Evolutionary conservation across 2,329 filamentous ascomycete species (phyloP).

Genomic region (Cladosporium oxysporum): DNA sequence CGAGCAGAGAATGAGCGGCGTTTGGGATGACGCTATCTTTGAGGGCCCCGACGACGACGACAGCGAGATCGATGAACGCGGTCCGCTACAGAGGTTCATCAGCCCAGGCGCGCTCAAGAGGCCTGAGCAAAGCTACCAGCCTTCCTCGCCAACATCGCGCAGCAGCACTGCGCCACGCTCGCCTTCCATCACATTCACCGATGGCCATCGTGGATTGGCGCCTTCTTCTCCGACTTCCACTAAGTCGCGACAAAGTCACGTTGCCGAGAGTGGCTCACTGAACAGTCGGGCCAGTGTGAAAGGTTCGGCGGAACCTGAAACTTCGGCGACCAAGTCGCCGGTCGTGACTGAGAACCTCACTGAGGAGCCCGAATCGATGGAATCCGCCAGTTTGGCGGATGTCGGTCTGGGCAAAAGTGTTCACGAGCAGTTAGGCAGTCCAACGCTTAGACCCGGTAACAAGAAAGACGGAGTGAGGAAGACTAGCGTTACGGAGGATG

Average conservation of each 20-base stretch:
- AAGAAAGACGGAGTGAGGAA: not conserved
- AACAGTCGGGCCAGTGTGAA: slow-evolving; percentile 21
- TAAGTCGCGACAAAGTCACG: slow-evolving; percentile 21
- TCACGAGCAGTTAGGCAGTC: slow-evolving; percentile 29
- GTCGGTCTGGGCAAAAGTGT: slow-evolving; percentile 38
- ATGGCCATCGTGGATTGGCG: slow-evolving; percentile 43
- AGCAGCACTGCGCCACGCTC: slow-evolving; percentile 13
- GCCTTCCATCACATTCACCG: slow-evolving; percentile 26
- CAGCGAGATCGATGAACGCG: slow-evolving; percentile 43
- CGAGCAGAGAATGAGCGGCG: slow-evolving; percentile 41
- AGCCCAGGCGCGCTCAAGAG: slow-evolving; percentile 32
- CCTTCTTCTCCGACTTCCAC: slow-evolving; percentile 27
- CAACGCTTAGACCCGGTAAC: not conserved
- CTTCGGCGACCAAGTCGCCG: slow-evolving; percentile 24
- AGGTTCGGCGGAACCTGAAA: slow-evolving; percentile 21
- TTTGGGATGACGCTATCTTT: slow-evolving; percentile 54
- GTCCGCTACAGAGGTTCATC: slow-evolving; percentile 32
- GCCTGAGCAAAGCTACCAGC: slow-evolving; percentile 28
- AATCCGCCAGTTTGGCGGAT: slow-evolving; percentile 26
- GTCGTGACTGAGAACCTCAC: slow-evolving; percentile 26
- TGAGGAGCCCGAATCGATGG: slow-evolving; percentile 31
- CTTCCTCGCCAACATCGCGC: slow-evolving; percentile 14
- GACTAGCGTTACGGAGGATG: slow-evolving; percentile 11
- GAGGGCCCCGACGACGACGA: slow-evolving; percentile 49
- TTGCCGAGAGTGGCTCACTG: slow-evolving; percentile 12